Evolutionary conservation across 768 basidiomycete genomes (phyloP).

Genomic region (Macrolepiota fuliginosa): DNA sequence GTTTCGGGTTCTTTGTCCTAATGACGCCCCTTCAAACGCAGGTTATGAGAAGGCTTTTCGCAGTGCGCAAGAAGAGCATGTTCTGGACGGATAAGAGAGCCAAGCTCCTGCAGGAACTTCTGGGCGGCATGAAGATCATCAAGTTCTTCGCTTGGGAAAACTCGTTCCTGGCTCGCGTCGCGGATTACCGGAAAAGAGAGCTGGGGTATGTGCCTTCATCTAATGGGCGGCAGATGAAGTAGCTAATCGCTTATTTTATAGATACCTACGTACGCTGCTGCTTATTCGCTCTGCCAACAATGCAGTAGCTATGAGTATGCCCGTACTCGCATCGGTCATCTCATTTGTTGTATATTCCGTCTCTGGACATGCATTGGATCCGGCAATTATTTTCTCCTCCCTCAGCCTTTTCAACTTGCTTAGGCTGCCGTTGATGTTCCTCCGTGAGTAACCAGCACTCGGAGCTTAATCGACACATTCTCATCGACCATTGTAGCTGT

Average conservation of each 20-base stretch:
- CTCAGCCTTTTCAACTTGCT: conserved; percentile 84
- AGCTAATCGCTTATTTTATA: conserved; percentile 20
- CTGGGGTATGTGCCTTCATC: conserved; percentile 44
- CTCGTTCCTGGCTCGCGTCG: conserved; percentile 75
- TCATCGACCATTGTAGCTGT: conserved; percentile 42
- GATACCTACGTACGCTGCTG: conserved; percentile 65
- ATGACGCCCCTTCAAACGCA: conserved; percentile 70
- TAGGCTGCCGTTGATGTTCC: conserved; percentile 77
- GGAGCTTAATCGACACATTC: conserved; percentile 12
- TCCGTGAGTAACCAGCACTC: conserved; percentile 34
- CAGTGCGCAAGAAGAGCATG: conserved; percentile 72
- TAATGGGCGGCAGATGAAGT: neutral
- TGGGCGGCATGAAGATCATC: conserved; percentile 89
- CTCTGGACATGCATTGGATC: conserved; percentile 63
- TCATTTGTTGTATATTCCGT: conserved; percentile 76
- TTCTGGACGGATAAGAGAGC: conserved; percentile 88
- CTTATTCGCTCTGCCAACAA: conserved; percentile 65
- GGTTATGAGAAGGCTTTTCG: conserved; percentile 73
- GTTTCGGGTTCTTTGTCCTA: conserved; percentile 61
- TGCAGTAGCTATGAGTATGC: conserved; percentile 69
- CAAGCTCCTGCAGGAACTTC: conserved; percentile 84
- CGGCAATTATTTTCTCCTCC: conserved; percentile 80
- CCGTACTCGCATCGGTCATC: conserved; percentile 75
- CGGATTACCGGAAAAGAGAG: conserved; percentile 68
- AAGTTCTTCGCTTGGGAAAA: conserved; percentile 90